Base-by-base conservation (phyloP, 2,329 filamentous ascomycete species). In the Aspergillus piperis region DNA sequence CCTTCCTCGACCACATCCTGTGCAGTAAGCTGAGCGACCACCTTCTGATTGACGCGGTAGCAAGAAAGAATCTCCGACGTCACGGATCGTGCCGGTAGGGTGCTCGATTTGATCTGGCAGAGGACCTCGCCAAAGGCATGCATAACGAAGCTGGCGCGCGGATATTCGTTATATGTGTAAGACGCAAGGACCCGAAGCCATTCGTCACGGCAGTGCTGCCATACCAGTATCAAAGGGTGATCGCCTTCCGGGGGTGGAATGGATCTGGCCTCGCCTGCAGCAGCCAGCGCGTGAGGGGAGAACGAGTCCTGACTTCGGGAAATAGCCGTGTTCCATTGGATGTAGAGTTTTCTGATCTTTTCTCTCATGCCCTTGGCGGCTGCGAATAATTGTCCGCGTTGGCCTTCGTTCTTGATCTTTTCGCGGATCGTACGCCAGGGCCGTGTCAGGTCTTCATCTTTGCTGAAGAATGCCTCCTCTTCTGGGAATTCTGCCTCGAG, bases 131-230 rank as follows among this genome's bases (percentile, higher is more conserved):
- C 72, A 41, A 74, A 73, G 1, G 73, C 73, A 38, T 73, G 71
- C 8, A 74, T 65, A 4, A 66, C 65, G 52, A 75, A 73, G 5
- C 59, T 66, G 2, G 65, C 67, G 1, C 54, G 57, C 11, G 64
- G 66, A 21, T 60, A 49, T 42, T 56, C 60, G 11, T 64, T 55
- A 61, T 81, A 78, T 1, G 72, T 64, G 27, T 70, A 76, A 1
- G 78, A 80, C 2, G 80, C 78, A 42, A 79, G 64, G 4, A 81
- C 38, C 3, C 64, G 64, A 7, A 65, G 63, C 73, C 73, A 78
- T 48, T 75, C 72, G 19, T 66, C 53, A 0, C 52, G 64, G 47
- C 69, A 71, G 55, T 72, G 69, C 51, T 65, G 68, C 77, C 76
- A 79, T 7, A 70, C 72, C 42, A 71, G 64, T 17, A 72, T 62